These are phyloP conservation scores for Sclerotinia nivalis DNA, from an alignment of 2,329 filamentous ascomycete species.

Conservation along the genomic window DNA sequence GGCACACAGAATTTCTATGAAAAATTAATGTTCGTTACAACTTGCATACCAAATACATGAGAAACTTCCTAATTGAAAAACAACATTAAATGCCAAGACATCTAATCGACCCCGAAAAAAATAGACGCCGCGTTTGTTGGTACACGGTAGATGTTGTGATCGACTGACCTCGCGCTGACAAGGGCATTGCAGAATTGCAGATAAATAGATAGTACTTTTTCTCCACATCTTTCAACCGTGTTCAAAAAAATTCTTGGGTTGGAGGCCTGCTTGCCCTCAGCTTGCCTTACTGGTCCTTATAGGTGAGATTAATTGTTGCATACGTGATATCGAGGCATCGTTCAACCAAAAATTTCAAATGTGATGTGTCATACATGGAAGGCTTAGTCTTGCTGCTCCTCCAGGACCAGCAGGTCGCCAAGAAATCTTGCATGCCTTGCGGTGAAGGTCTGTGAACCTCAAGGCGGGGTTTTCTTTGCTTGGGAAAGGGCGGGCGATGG, in stretches of 20 bases:
- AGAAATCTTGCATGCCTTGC: slow-evolving; percentile 3
- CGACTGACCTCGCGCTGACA: background rate
- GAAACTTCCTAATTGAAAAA: background rate
- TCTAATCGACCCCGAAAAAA: background rate
- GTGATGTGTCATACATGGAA: slow-evolving; percentile 1
- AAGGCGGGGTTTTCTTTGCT: background rate
- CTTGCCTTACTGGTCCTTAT: background rate
- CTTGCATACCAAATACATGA: background rate
- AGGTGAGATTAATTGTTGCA: background rate
- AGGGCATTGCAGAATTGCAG: slow-evolving; percentile 2
- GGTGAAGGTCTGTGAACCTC: background rate
- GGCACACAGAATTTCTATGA: background rate
- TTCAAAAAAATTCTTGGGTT: background rate
- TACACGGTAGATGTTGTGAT: slow-evolving; percentile 16
- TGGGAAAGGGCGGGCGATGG: background rate
- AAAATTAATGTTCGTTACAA: background rate
- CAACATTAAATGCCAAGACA: slow-evolving; percentile 4
- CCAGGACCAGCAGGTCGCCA: background rate
- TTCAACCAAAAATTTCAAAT: background rate
- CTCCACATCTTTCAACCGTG: slow-evolving; percentile 8
- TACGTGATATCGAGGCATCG: too few species aligned
- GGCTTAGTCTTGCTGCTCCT: background rate
- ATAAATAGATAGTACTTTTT: background rate
- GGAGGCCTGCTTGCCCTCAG: too few species aligned
- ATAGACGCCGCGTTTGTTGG: slow-evolving; percentile 4